Percentiles rank a stretch among this genome's conserved stretches.
phyloP scores from a whole-genome alignment of 257 asterid species.

The Cruciata laevipes region DNA sequence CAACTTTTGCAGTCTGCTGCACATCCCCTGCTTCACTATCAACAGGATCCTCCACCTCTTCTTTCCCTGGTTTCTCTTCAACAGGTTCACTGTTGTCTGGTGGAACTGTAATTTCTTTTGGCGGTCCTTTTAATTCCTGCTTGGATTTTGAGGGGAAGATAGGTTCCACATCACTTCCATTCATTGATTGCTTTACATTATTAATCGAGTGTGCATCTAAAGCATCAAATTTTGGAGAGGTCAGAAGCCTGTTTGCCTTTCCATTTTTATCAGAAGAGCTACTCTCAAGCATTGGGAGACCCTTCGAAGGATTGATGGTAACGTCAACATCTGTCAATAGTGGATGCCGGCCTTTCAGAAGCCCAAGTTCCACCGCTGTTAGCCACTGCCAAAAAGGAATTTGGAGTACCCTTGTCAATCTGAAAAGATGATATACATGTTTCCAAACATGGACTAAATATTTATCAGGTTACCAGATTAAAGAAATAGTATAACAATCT shows the following conservation, averaged over 20 bases:
- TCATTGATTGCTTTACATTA: constrained; percentile 28
- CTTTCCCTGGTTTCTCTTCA: constrained; percentile 32
- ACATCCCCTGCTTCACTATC: constrained; percentile 62
- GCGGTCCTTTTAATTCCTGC: constrained; percentile 24
- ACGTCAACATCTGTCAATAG: constrained; percentile 81
- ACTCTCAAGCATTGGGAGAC: constrained; percentile 35
- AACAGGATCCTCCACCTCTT: constrained; percentile 24
- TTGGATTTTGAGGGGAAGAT: constrained; percentile 26
- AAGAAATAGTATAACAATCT: neutral
- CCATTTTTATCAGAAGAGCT: constrained; percentile 30
- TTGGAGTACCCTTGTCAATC: constrained; percentile 12
- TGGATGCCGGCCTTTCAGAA: constrained; percentile 95
- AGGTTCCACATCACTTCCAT: constrained; percentile 21
- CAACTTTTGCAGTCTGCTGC: constrained; percentile 63
- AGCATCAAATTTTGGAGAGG: constrained; percentile 26
- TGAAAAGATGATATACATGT: neutral
- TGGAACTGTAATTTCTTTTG: constrained; percentile 22
- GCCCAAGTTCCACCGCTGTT: constrained; percentile 89
- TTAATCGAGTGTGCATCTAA: constrained; percentile 23
- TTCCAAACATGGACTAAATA: neutral
- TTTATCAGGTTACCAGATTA: neutral
- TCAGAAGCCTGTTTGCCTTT: constrained; percentile 30
- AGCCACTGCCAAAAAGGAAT: constrained; percentile 67
- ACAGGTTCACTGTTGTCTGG: constrained; percentile 20
- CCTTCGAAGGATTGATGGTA: constrained; percentile 61